These are phyloP conservation scores for Candida boidinii DNA, from an alignment of 805 yeast species.

Conservation along the genomic window DNA sequence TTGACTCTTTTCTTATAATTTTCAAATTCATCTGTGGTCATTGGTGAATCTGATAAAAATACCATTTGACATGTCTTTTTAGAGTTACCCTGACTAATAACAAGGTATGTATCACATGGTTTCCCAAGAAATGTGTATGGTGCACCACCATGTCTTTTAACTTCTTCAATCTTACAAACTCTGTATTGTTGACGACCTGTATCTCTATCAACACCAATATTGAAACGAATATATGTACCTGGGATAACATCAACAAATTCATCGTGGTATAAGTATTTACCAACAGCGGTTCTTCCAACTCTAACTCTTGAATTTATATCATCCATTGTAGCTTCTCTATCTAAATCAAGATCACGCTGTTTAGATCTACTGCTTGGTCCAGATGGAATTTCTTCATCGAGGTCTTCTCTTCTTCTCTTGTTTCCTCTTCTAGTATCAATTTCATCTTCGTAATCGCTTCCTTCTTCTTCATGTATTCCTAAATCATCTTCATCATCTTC, in stretches of 20 bases:
- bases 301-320: constrained; percentile 62
- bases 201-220: constrained; percentile 62
- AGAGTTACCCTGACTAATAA: constrained; percentile 75
- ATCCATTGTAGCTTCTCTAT: constrained; percentile 38
- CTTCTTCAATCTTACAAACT: constrained; percentile 71
- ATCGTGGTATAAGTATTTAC: constrained; percentile 73
- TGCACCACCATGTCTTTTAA: constrained; percentile 31
- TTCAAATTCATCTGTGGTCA: constrained; percentile 64
- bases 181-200: constrained; percentile 64
- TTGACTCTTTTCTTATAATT: constrained; percentile 55
- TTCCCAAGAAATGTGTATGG: constrained; percentile 33
- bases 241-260: constrained; percentile 62
- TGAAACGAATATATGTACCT: constrained; percentile 77
- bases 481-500: constrained; percentile 30
- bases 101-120: constrained; percentile 44
- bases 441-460: constrained; percentile 27
- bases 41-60: constrained; percentile 69
- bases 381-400: constrained; percentile 28
- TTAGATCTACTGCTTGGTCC: background rate
- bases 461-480: constrained; percentile 32
- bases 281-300: constrained; percentile 70
- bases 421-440: constrained; percentile 28
- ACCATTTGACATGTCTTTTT: constrained; percentile 71
- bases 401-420: constrained; percentile 36
- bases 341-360: constrained; percentile 4